Conservation (phyloP, 2,329 filamentous ascomycete species). For the Ascochyta fabae region DNA sequence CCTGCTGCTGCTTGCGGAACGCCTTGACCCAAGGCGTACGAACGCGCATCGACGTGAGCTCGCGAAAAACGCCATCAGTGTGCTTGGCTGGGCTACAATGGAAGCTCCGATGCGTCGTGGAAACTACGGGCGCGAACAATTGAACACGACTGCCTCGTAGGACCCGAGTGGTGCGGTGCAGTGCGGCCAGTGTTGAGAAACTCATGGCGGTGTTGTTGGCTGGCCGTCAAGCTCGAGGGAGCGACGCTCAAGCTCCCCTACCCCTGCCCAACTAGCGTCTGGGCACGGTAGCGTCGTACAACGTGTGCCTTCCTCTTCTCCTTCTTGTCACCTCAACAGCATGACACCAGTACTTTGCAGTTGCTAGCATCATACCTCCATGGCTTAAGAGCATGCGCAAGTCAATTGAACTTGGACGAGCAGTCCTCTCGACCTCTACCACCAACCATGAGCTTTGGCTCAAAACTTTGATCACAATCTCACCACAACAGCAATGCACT, state of each 20-base stretch:
- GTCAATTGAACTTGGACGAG: conserved; percentile 44
- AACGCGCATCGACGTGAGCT: conserved; percentile 54
- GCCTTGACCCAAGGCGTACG: conserved; percentile 74
- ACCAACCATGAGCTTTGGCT: conserved; percentile 45
- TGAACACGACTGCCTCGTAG: conserved; percentile 12
- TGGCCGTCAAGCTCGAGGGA: conserved; percentile 18
- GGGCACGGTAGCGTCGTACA: conserved; percentile 19
- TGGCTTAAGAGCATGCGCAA: conserved; percentile 29
- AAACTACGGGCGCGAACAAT: background rate
- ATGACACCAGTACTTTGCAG: background rate
- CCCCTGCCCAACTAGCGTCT: conserved; percentile 19
- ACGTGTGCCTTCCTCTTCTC: background rate
- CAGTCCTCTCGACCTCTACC: conserved; percentile 36
- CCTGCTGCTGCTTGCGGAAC: conserved; percentile 59
- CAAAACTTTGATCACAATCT: conserved; percentile 45
- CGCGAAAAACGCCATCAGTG: conserved; percentile 67
- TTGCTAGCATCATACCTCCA: conserved; percentile 5
- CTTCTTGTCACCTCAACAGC: conserved; percentile 3
- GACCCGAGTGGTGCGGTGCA: conserved; percentile 23
- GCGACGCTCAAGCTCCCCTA: conserved; percentile 29
- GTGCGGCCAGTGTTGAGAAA: conserved; percentile 23
- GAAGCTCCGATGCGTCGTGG: conserved; percentile 25
- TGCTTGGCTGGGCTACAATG: conserved; percentile 31
- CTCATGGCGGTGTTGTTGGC: conserved; percentile 30
- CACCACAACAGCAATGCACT: conserved; percentile 34